Conservation (phyloP, 352 stramenopile genomes). For the Phytophthora fragariae region DNA sequence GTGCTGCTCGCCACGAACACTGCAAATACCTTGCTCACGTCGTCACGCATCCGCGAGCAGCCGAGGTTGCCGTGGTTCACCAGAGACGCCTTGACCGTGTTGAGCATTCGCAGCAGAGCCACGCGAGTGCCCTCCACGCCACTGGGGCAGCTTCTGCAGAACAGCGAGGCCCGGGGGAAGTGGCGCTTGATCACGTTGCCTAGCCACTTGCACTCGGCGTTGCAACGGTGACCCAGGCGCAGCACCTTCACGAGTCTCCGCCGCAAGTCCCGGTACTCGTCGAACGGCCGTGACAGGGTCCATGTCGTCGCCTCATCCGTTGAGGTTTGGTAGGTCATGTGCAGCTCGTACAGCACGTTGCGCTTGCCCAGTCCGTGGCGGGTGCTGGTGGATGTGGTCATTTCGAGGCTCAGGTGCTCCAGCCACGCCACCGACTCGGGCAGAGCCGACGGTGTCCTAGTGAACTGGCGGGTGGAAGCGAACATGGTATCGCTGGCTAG, state of each 20-base stretch:
- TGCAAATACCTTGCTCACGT: slow-evolving; percentile 41
- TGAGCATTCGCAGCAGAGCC: slow-evolving; percentile 42
- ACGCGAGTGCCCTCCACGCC: slow-evolving; percentile 39
- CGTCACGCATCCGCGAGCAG: slow-evolving; percentile 37
- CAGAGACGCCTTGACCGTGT: slow-evolving; percentile 43
- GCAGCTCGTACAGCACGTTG: slow-evolving; percentile 42
- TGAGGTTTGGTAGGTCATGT: slow-evolving; percentile 37
- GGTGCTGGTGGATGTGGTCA: slow-evolving; percentile 27
- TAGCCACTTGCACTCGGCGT: slow-evolving; percentile 66
- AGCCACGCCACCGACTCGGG: slow-evolving; percentile 46
- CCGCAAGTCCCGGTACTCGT: slow-evolving; percentile 54
- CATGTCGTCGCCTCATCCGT: slow-evolving; percentile 38
- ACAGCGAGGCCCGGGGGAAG: slow-evolving; percentile 55
- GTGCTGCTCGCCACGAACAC: slow-evolving; percentile 34
- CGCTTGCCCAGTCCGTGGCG: slow-evolving; percentile 32
- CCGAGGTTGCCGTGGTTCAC: slow-evolving; percentile 48
- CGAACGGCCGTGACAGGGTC: slow-evolving; percentile 42
- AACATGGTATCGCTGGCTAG: slow-evolving; percentile 21
- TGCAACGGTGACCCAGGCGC: slow-evolving; percentile 57
- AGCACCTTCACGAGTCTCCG: slow-evolving; percentile 51
- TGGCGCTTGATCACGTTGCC: slow-evolving; percentile 61
- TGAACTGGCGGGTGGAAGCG: slow-evolving; percentile 17
- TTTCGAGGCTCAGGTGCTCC: slow-evolving; percentile 39
- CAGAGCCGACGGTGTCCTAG: slow-evolving; percentile 14
- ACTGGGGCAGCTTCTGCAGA: slow-evolving; percentile 37